Conservation (phyloP, 495 filamentous ascomycete species). For the Aspergillus hancockii region DNA sequence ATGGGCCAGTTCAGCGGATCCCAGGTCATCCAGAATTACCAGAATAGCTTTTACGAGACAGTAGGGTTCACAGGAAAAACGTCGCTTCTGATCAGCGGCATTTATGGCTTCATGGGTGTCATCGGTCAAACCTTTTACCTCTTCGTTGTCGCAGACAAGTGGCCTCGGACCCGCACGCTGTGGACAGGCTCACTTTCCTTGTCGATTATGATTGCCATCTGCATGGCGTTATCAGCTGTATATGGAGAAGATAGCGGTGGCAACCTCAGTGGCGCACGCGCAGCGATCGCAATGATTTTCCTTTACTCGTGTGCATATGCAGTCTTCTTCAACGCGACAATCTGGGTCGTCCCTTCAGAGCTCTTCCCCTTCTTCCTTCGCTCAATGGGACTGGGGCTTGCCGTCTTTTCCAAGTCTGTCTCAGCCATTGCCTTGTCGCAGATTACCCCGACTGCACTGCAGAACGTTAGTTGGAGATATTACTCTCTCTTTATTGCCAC, state of each 20-base stretch:
- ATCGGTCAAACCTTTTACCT: conserved; percentile 23
- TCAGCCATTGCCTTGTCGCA: conserved; percentile 38
- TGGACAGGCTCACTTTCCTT: conserved; percentile 23
- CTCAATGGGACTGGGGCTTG: conserved; percentile 21
- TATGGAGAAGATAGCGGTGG: conserved; percentile 13
- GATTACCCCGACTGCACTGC: conserved; percentile 39
- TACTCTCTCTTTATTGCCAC: conserved; percentile 40
- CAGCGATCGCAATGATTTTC: conserved; percentile 26
- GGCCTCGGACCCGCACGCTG: conserved; percentile 22
- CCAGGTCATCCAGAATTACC: conserved; percentile 24
- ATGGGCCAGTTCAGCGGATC: conserved; percentile 28
- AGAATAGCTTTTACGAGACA: conserved; percentile 20
- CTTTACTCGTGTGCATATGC: conserved; percentile 25
- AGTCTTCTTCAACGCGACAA: conserved; percentile 32
- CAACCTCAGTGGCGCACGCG: conserved; percentile 17
- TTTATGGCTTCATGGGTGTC: conserved; percentile 25
- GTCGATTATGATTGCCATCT: conserved; percentile 23
- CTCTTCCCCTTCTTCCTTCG: conserved; percentile 22
- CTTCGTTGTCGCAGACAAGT: conserved; percentile 20
- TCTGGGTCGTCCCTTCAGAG: conserved; percentile 25
- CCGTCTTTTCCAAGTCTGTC: conserved; percentile 20
- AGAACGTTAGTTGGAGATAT: conserved; percentile 39
- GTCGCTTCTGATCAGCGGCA: conserved; percentile 22
- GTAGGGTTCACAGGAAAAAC: conserved; percentile 24
- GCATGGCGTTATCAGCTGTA: conserved; percentile 20